Conservation (phyloP, 176 grass and related monocot genomes). For the Musa acuminata region DNA sequence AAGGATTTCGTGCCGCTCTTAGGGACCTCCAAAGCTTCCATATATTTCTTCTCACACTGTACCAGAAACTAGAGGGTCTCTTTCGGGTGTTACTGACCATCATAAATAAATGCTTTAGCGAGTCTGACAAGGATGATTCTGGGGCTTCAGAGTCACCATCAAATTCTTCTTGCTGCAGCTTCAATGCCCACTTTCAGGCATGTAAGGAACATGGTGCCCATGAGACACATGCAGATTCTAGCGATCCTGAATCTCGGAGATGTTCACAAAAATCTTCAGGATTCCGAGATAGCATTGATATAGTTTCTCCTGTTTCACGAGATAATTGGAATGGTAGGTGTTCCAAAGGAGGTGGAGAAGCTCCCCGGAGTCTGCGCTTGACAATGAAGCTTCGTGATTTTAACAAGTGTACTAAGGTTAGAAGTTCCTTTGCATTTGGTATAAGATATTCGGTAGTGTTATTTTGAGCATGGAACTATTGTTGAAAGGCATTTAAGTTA, state of each 20-base stretch:
- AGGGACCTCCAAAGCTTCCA: constrained; percentile 83
- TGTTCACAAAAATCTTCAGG: constrained; percentile 34
- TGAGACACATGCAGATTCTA: constrained; percentile 35
- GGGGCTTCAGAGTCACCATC: constrained; percentile 38
- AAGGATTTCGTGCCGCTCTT: constrained; percentile 65
- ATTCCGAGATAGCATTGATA: constrained; percentile 54
- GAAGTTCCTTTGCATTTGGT: background rate
- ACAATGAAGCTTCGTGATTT: constrained; percentile 87
- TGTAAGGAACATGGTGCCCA: constrained; percentile 14
- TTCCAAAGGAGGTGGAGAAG: constrained; percentile 55
- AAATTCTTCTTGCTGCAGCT: constrained; percentile 1
- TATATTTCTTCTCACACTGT: constrained; percentile 76
- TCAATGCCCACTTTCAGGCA: constrained; percentile 13
- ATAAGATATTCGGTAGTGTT: background rate
- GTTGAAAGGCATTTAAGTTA: background rate
- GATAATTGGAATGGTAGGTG: constrained; percentile 49
- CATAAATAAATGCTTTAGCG: constrained; percentile 52
- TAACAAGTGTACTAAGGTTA: constrained; percentile 88
- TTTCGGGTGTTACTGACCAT: constrained; percentile 52
- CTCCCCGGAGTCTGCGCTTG: constrained; percentile 49
- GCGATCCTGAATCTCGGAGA: constrained; percentile 40
- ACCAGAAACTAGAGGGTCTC: constrained; percentile 73
- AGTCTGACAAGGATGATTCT: constrained; percentile 63
- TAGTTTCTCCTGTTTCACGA: constrained; percentile 44
- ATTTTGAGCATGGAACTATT: background rate